A percentile compares a stretch with the other conserved stretches of the same genome.
phyloP scores from a whole-genome alignment of 75 land plant species.

The Pinus tabuliformis region DNA sequence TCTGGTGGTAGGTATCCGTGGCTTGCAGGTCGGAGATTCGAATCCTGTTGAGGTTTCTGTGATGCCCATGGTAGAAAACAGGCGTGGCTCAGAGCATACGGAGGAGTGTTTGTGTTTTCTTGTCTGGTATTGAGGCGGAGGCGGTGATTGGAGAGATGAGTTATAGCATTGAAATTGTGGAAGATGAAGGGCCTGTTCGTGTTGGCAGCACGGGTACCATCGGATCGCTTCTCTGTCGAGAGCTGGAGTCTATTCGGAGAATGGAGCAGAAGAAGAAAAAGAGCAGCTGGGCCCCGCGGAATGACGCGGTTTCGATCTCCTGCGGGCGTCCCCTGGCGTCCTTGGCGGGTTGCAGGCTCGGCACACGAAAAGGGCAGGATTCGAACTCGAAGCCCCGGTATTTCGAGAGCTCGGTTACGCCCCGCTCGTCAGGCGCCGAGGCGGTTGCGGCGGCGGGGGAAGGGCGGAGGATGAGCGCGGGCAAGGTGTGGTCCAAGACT shows the following conservation, averaged over 20 bases:
- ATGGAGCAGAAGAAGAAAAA: background rate
- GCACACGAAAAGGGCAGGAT: constrained; percentile 1
- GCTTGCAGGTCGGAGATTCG: too few species aligned
- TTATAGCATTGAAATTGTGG: too few species aligned
- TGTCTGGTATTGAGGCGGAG: background rate
- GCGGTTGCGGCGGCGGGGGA: background rate
- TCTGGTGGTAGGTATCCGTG: too few species aligned
- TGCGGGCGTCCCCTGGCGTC: constrained; percentile 7
- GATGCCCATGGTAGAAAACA: too few species aligned
- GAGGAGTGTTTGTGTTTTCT: too few species aligned
- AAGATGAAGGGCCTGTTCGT: constrained; percentile 34
- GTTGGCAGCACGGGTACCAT: constrained; percentile 63
- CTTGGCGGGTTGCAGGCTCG: constrained; percentile 6
- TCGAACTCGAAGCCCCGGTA: constrained; percentile 6
- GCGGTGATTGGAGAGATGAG: constrained; percentile 17
- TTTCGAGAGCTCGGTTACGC: background rate
- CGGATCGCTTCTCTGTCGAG: constrained; percentile 49
- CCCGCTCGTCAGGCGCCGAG: background rate
- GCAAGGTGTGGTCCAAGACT: background rate
- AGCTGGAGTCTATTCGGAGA: constrained; percentile 35
- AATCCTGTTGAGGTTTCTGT: too few species aligned
- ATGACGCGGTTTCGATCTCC: constrained; percentile 6
- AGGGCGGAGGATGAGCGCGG: background rate
- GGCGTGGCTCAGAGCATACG: too few species aligned
- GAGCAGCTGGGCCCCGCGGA: background rate